Percentiles rank a stretch among this genome's conserved stretches.
Conservation (phyloP, 2,329 filamentous ascomycete species). For the Ilyonectria robusta region DNA sequence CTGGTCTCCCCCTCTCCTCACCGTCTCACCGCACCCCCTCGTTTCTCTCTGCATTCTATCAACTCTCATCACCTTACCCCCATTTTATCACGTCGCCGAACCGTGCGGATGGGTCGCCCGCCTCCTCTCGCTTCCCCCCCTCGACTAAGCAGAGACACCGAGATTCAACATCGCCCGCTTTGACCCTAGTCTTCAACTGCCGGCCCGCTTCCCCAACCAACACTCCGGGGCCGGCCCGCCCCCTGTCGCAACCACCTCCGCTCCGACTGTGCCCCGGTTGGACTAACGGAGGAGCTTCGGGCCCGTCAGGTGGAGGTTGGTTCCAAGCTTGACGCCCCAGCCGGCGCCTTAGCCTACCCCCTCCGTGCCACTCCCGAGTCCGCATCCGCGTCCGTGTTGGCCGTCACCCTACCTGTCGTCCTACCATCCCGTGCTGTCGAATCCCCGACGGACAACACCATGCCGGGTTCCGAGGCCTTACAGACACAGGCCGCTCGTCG, state of each 20-base stretch:
- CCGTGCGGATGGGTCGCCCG: conserved; percentile 18
- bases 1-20: not conserved
- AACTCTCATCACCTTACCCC: not conserved
- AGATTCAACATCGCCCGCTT: conserved; percentile 19
- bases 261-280: conserved; percentile 24
- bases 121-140: not conserved
- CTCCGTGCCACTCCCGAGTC: not conserved
- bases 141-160: conserved; percentile 12
- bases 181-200: conserved; percentile 20
- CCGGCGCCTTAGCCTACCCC: conserved; percentile 9
- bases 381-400: not conserved
- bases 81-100: conserved; percentile 1
- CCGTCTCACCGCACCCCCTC: conserved; percentile 3
- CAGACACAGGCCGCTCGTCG: conserved; percentile 41
- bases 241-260: conserved; percentile 30
- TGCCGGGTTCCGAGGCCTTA: conserved; percentile 36
- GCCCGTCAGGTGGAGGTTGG: conserved; percentile 27
- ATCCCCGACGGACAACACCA: conserved; percentile 28
- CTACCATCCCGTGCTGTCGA: conserved; percentile 8
- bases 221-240: conserved; percentile 24
- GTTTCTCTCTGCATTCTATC: conserved; percentile 1
- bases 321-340: conserved; percentile 24
- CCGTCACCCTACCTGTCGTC: not conserved
- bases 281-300: conserved; percentile 28
- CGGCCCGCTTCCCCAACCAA: conserved; percentile 22